Evolutionary conservation across 805 yeast genomes (phyloP).

Genomic region (Dipodascopsis uninucleata): DNA sequence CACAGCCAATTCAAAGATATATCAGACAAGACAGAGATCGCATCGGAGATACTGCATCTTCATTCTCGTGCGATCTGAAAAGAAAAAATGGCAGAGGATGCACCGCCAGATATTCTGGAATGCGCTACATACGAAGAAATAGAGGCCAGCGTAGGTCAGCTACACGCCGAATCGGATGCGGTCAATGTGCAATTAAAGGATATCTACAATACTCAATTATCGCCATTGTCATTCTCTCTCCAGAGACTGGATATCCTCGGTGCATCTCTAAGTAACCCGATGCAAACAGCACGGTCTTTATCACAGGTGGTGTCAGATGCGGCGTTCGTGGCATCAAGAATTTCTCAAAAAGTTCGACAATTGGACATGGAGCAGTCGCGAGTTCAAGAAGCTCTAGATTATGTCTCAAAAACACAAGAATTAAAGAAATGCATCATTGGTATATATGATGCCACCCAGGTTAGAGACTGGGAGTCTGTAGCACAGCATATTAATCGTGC

Average conservation of each 20-base stretch:
- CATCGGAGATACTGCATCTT: too few relatives aligned
- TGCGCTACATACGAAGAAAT: conserved; percentile 20
- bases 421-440: conserved; percentile 63
- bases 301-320: conserved; percentile 55
- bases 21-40: too few relatives aligned
- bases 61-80: background rate
- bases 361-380: conserved; percentile 67
- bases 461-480: conserved; percentile 70
- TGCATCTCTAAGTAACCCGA: conserved; percentile 32
- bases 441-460: conserved; percentile 64
- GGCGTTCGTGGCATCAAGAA: conserved; percentile 58
- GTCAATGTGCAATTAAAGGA: conserved; percentile 6
- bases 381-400: conserved; percentile 57
- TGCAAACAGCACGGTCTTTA: conserved; percentile 58
- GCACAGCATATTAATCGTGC: conserved; percentile 56
- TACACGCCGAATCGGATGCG: conserved; percentile 13
- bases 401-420: conserved; percentile 62
- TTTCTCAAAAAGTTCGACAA: conserved; percentile 65
- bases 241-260: conserved; percentile 33
- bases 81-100: conserved; percentile 10
- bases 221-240: conserved; percentile 24
- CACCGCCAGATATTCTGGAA: conserved; percentile 9
- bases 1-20: too few relatives aligned
- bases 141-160: conserved; percentile 4
- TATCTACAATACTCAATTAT: conserved; percentile 8